Evolutionary conservation across 2,329 filamentous ascomycete genomes (phyloP).

Genomic region (Dryadomyces quercivorus): DNA sequence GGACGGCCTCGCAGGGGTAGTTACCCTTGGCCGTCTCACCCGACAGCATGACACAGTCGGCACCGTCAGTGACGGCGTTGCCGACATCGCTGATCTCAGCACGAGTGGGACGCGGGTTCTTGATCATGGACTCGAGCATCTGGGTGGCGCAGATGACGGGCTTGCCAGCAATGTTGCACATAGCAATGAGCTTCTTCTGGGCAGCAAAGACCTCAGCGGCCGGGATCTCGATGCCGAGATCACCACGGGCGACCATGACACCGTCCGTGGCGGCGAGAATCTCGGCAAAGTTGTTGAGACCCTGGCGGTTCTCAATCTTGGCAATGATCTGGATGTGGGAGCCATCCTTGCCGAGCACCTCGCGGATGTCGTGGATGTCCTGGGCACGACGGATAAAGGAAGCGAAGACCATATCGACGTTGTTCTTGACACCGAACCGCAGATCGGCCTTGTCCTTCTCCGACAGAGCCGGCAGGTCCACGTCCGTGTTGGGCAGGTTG

Average conservation of each 20-base stretch:
- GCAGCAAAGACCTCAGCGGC: slow-evolving; percentile 97
- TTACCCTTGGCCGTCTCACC: slow-evolving; percentile 97
- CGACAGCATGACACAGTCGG: slow-evolving; percentile 99
- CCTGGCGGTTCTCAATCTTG: slow-evolving; percentile 99
- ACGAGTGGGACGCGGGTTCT: slow-evolving; percentile 95
- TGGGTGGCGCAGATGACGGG: slow-evolving; percentile 97
- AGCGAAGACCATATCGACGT: slow-evolving; percentile 97
- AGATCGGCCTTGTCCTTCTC: slow-evolving; percentile 97
- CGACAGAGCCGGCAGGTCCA: slow-evolving; percentile 91
- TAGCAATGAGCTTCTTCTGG: slow-evolving; percentile 99
- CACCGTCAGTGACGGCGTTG: slow-evolving; percentile 93
- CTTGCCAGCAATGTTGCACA: slow-evolving; percentile 99
- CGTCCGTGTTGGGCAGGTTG: slow-evolving; percentile 96
- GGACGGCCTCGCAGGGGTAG: slow-evolving; percentile 86
- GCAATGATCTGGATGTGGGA: slow-evolving; percentile 98
- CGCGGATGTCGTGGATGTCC: slow-evolving; percentile 87
- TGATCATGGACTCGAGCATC: slow-evolving; percentile 99
- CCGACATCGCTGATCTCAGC: slow-evolving; percentile 98
- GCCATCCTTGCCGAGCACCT: slow-evolving; percentile 80
- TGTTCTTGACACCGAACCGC: slow-evolving; percentile 93
- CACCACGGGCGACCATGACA: slow-evolving; percentile 99
- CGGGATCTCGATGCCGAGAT: slow-evolving; percentile 96
- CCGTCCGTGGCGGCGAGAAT: slow-evolving; percentile 93
- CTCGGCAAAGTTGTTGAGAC: slow-evolving; percentile 98
- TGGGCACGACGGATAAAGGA: slow-evolving; percentile 93